Evolutionary conservation across 768 basidiomycete genomes (phyloP), one percentile per base, ranked within the genome.

Genomic region (Russula sp.): DNA sequence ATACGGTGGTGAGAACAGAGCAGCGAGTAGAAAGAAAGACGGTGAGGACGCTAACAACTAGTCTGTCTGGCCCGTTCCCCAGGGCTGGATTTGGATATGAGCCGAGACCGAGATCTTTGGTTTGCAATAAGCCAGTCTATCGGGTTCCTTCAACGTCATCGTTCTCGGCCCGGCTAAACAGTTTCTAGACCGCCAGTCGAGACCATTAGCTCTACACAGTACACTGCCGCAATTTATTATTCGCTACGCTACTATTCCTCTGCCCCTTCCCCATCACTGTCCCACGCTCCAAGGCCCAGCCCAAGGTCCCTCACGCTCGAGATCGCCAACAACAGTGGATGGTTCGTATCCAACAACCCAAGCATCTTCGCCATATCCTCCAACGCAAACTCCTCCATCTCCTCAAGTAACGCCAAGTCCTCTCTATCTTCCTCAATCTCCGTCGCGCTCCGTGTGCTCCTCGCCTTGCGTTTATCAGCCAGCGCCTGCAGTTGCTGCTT

Each of bases 321-420:
- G 1, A 92, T 78, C 0, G 89, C 89, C 46, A 91, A 79, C 57
- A 90, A 71, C 63, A 92, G 69, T n/a, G 83, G 78, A 73, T 90
- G 86, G 52, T 80, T 80, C 28, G 74, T 67, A 67, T 90, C 86
- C 61, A 92, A 76, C 64, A 77, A 66, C 49, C 69, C 66, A 59
- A 90, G 70, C 75, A 88, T 78, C 79, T 83, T 87, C 51, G 76
- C 80, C 85, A 92, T 90, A 72, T 91, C 90, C 72, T 91, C 89
- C 67, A 91, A 72, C 68, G 85, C 87, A 70, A 88, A 90, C 61
- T 89, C 89, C 72, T 91, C 90, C 76, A 91, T 86, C 78, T 93
- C 90, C 73, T 92, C 89, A 44, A 89, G 71, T 59, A 91, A 72
- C 72, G 82, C 82, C 68, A 89, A 74, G 67, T 92, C 89, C 66